Percentiles rank a stretch among this genome's conserved stretches.
Evolutionary conservation across 768 basidiomycete species (phyloP).

Genomic region (Lyophyllum shimeji): DNA sequence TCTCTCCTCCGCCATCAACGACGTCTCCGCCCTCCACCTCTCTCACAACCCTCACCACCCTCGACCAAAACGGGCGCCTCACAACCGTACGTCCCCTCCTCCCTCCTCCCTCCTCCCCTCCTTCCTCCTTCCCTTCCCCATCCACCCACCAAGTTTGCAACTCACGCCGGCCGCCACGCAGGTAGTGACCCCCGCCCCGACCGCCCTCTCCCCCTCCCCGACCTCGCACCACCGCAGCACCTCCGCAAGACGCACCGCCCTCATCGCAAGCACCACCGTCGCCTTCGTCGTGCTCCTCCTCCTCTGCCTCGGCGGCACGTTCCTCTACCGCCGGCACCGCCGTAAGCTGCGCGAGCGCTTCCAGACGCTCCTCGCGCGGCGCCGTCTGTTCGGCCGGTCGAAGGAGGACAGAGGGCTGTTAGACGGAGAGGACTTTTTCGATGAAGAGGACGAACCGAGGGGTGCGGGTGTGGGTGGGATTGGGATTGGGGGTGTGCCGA

Average conservation of each 20-base stretch:
- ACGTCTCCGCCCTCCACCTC: neutral
- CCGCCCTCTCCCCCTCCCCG: conserved; percentile 8
- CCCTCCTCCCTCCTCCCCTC: neutral
- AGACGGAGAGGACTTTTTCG: conserved; percentile 16
- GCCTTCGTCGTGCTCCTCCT: conserved; percentile 7
- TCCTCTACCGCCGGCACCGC: conserved; percentile 12
- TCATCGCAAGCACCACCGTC: conserved; percentile 7
- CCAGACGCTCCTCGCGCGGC: neutral
- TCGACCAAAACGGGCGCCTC: neutral
- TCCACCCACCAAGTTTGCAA: neutral
- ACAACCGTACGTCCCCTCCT: conserved; percentile 2
- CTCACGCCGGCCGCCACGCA: neutral
- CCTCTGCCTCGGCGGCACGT: neutral
- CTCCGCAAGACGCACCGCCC: neutral
- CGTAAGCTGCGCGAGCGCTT: conserved; percentile 11
- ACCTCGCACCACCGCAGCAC: neutral
- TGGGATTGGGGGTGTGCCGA: neutral
- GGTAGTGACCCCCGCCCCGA: conserved; percentile 3
- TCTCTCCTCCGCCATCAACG: neutral
- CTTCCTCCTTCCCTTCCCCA: no score
- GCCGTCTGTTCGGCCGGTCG: no score
- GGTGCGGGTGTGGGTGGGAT: no score
- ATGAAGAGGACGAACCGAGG: conserved; percentile 5
- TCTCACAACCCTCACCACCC: neutral
- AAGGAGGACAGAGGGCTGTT: conserved; percentile 7